phyloP scores from a whole-genome alignment of 2,329 filamentous ascomycete genomes.

The Pseudonectria buxi region DNA sequence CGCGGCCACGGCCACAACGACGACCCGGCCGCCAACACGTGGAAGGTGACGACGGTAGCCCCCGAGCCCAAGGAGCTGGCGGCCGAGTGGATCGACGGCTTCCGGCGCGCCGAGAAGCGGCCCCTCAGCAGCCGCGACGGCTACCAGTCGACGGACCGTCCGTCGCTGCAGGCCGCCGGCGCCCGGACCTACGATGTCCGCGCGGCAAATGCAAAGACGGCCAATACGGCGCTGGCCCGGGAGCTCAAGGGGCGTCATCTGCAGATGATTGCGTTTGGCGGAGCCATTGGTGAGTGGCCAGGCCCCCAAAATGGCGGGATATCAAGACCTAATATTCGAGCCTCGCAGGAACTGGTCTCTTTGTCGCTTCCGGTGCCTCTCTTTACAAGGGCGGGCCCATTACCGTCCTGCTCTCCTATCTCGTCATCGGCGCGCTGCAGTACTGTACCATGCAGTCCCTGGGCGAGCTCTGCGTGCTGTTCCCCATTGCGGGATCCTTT shows the following conservation, averaged over 20 bases:
- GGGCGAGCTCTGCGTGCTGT: slow-evolving; percentile 84
- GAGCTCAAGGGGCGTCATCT: slow-evolving; percentile 77
- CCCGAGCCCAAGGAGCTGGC: slow-evolving; percentile 1
- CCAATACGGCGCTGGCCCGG: slow-evolving; percentile 66
- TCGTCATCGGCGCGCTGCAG: slow-evolving; percentile 75
- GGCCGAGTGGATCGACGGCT: slow-evolving; percentile 9
- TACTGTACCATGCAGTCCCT: slow-evolving; percentile 89
- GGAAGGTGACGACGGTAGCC: slow-evolving; percentile 6
- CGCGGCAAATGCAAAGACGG: slow-evolving; percentile 63
- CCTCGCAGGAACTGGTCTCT: slow-evolving; percentile 69
- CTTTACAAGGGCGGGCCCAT: slow-evolving; percentile 72
- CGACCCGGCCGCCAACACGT: slow-evolving; percentile 5
- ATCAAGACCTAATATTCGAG: background rate
- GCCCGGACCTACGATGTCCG: slow-evolving; percentile 48
- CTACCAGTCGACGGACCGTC: slow-evolving; percentile 11
- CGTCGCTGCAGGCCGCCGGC: slow-evolving; percentile 13
- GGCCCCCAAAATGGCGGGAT: background rate
- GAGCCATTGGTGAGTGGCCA: slow-evolving; percentile 62
- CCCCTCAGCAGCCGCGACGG: slow-evolving; percentile 16
- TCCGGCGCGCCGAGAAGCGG: slow-evolving; percentile 8
- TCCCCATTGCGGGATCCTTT: slow-evolving; percentile 87
- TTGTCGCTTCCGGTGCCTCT: slow-evolving; percentile 72
- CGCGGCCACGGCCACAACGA: slow-evolving; percentile 2
- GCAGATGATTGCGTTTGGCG: slow-evolving; percentile 97
- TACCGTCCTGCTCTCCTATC: slow-evolving; percentile 67